Evolutionary conservation across 1,284 basidiomycete species (phyloP), one percentile per base, ranked within the genome.

Genomic region (Papiliotrema nemorosa): DNA sequence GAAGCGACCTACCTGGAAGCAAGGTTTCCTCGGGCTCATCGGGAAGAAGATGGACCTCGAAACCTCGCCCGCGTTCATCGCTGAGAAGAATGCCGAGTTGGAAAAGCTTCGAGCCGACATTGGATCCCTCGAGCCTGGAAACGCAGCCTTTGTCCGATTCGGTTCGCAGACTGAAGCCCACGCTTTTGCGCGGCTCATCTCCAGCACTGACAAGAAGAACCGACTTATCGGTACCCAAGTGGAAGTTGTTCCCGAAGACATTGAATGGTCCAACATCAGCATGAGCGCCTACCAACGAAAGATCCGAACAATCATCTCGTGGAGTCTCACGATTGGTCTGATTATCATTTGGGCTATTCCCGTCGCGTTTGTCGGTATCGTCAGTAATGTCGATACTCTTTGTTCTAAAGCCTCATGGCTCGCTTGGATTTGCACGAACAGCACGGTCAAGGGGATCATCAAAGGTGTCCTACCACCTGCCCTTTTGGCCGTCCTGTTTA

Each of bases 401-500:
- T 89, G 87, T 68, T 52, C 55, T 3, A 81, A 78, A 1, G 82
- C 81, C 6, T 57, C 64, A 0, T 97, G 86, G 84, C 79, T 97
- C 3, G 78, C 80, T 0, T 97, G 93, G 93, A 78, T 97, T 40
- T 87, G 86, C 75, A 74, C 59, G 0, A 87, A 87, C 34, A 3
- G n/a, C 29, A 47, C 60, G 18, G 59, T 52, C 16, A 53, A 87
- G 38, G 91, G 90, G 60, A 90, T 97, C 70, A 87, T 98, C 60
- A 83, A 86, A 77, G 91, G 90, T 82, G 84, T 96, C 51, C 77
- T 96, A 1, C 91, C 94, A 3, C 83, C 91, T 0, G 85, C 88
- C 7, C 68, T 90, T 36, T 83, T 97, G 39, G 88, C 91, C 0
- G 79, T 97, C 24, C 80, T 97, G 46, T 92, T 94, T 83, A 84